Base-by-base conservation (phyloP, 2,329 filamentous ascomycete genomes). In the Pseudogymnoascus sp. region DNA sequence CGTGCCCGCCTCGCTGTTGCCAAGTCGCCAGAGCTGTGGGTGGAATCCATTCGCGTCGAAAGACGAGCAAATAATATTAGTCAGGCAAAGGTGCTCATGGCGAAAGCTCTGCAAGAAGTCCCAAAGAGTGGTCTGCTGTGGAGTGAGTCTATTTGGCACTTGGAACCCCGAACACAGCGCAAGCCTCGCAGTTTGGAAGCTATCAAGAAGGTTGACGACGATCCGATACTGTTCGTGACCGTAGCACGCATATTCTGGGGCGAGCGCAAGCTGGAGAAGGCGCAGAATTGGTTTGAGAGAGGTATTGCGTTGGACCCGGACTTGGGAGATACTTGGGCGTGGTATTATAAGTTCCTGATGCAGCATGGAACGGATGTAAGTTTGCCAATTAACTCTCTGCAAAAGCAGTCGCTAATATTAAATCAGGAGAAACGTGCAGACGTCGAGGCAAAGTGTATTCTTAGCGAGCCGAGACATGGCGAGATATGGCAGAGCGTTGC, bases 211-310 rank as follows among this genome's bases (percentile, higher is more conserved):
- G 91, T 96, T 5, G 95, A 97, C 73, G 95, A 92, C 72, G 93
- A 97, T 73, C 86, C 95, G 0, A 83, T 88, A 18, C 81, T 99
- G 3, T 96, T 97, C 73, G 89, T 96, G 36, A 93, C 93, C 0
- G 92, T 96, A 11, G 95, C 93, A 5, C 86, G 95, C 18, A 96
- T 97, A 68, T 97, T 99, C 78, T 99, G 95, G 95, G 87, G 85
- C 8, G 95, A 99, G 77, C 84, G 95, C 63, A 88, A 89, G 73
- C 82, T 99, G 23, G 95, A 97, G 69, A 96, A 97, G 75, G 93
- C 95, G 2, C 89, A 93, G 76, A 93, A 86, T 67, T 99, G 95
- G 95, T 99, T 99, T 75, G 92, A 97, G 77, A 96, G 96, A 77
- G 95, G 95, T 0, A 87, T 97, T 63, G 82, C 96, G 62, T 80